Evolutionary conservation across 1,284 basidiomycete species (phyloP).

Genomic region (Cutaneotrichosporon cavernicola): DNA sequence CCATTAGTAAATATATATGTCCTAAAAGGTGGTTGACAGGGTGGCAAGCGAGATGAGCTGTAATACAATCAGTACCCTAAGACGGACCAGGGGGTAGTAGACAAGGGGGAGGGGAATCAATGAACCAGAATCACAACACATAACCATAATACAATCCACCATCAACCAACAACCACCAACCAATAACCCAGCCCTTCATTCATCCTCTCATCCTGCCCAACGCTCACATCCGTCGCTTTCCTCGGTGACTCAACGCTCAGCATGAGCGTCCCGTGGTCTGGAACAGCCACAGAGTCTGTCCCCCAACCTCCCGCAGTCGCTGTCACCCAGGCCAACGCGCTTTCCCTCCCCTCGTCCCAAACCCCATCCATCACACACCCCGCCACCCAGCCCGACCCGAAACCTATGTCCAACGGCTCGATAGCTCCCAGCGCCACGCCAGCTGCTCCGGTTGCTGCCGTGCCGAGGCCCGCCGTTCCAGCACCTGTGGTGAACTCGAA

Average conservation of each 20-base stretch:
- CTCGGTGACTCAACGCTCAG: background rate
- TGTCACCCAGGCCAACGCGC: conserved; percentile 20
- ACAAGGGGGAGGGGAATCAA: too few relatives aligned
- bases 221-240: background rate
- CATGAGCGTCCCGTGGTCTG: conserved; percentile 15
- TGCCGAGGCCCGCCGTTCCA: background rate
- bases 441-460: background rate
- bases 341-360: conserved; percentile 5
- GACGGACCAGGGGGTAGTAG: too few relatives aligned
- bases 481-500: conserved; percentile 19
- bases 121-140: background rate
- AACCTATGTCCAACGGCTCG: conserved; percentile 19
- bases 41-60: too few relatives aligned
- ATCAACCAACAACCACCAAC: too few relatives aligned
- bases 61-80: too few relatives aligned
- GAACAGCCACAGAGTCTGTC: conserved; percentile 7
- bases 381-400: background rate
- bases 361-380: background rate
- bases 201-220: conserved; percentile 1
- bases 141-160: background rate
- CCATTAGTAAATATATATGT: background rate
- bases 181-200: background rate
- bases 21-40: too few relatives aligned
- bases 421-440: conserved; percentile 3
- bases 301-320: conserved; percentile 15